These are phyloP conservation scores for Cutaneotrichosporon sp. DNA, from an alignment of 1,284 basidiomycete species.

Conservation along the genomic window DNA sequence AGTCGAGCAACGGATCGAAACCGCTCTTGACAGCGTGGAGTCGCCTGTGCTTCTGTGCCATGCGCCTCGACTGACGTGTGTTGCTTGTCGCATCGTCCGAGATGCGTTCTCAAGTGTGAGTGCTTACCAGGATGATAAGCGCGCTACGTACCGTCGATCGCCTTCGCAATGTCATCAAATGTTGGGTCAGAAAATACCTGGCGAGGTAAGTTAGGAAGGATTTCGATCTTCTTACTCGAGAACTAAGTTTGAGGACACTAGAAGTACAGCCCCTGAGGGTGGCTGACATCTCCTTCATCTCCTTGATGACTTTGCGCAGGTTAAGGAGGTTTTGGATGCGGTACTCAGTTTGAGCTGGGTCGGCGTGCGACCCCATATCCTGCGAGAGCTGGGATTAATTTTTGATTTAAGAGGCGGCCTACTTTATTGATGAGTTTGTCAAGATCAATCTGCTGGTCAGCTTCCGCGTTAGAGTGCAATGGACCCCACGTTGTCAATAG, in stretches of 20 bases:
- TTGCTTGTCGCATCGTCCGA: slow-evolving; percentile 21
- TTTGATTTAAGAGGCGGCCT: slow-evolving; percentile 19
- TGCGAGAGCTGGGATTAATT: slow-evolving; percentile 14
- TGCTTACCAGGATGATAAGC: background rate
- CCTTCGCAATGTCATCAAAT: slow-evolving; percentile 1
- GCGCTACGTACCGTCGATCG: slow-evolving; percentile 16
- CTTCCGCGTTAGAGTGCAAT: slow-evolving; percentile 8
- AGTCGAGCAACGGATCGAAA: slow-evolving; percentile 75
- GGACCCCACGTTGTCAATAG: slow-evolving; percentile 54
- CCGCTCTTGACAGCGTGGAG: slow-evolving; percentile 83
- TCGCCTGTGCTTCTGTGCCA: slow-evolving; percentile 54
- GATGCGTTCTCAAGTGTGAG: slow-evolving; percentile 16
- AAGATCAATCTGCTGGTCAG: slow-evolving; percentile 60
- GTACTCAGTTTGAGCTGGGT: slow-evolving; percentile 18
- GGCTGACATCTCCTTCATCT: slow-evolving; percentile 11
- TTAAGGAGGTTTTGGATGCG: slow-evolving; percentile 27
- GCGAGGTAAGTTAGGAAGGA: too few species aligned
- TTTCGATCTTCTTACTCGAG: background rate
- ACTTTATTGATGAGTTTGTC: slow-evolving; percentile 79
- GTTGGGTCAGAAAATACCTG: background rate
- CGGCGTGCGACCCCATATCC: background rate
- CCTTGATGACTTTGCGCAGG: slow-evolving; percentile 20
- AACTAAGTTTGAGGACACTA: background rate
- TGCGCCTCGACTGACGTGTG: slow-evolving; percentile 2
- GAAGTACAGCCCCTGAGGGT: slow-evolving; percentile 5